Percentiles rank a stretch among this genome's conserved stretches.
phyloP scores from a whole-genome alignment of 371 early-diverging fungal species.

The Apophysomyces trapeziformis region DNA sequence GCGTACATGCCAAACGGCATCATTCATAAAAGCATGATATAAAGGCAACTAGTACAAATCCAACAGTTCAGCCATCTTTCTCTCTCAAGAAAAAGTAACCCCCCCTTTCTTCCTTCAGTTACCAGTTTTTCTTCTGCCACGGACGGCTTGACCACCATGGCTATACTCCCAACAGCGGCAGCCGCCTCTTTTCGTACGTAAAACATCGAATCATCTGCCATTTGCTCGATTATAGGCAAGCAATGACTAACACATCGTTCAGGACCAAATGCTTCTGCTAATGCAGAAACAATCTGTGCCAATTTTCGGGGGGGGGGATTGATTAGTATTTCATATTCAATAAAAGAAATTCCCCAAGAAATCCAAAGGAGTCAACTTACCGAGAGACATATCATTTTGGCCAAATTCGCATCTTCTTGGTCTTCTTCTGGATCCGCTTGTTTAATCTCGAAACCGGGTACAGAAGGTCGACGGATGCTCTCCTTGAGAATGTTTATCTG shows the following conservation, averaged over 20 bases:
- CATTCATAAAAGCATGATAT: slow-evolving; percentile 44
- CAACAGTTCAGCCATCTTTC: neutral
- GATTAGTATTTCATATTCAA: neutral
- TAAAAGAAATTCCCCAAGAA: neutral
- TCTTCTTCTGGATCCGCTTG: slow-evolving; percentile 14
- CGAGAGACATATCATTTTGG: slow-evolving; percentile 51
- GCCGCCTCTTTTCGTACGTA: slow-evolving; percentile 61
- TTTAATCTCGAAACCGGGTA: slow-evolving; percentile 7
- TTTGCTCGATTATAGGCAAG: slow-evolving; percentile 50
- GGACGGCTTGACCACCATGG: slow-evolving; percentile 30
- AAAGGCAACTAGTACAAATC: slow-evolving; percentile 36
- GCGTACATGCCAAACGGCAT: slow-evolving; percentile 59
- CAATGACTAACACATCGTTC: slow-evolving; percentile 41
- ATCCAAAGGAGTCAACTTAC: slow-evolving; percentile 22
- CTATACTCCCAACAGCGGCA: slow-evolving; percentile 47
- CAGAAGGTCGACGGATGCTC: neutral
- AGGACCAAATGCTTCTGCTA: slow-evolving; percentile 43
- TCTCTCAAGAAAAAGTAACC: neutral
- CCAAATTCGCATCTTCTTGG: slow-evolving; percentile 42
- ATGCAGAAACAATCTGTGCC: slow-evolving; percentile 41
- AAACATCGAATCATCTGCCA: slow-evolving; percentile 47
- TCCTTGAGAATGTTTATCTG: neutral
- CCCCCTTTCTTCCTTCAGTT: neutral
- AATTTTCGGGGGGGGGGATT: too few species aligned
- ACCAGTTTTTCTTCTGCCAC: slow-evolving; percentile 41